Conservation (phyloP, 2,329 filamentous ascomycete species). For the Cryphonectria radicalis region DNA sequence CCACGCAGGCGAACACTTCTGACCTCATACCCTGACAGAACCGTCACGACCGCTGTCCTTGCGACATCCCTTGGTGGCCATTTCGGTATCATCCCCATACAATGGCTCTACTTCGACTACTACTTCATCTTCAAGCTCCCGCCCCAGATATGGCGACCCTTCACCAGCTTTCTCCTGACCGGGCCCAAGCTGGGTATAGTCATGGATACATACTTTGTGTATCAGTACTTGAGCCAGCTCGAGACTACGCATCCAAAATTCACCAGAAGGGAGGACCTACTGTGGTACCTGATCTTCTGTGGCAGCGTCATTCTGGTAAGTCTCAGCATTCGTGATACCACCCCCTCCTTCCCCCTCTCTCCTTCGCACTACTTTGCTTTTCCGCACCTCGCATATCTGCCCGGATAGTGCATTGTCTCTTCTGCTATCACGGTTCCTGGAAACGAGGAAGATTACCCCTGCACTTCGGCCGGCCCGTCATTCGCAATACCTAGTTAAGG, state of each 20-base stretch:
- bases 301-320: slow-evolving; percentile 78
- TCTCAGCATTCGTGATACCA: slow-evolving; percentile 31
- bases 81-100: slow-evolving; percentile 56
- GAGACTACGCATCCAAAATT: slow-evolving; percentile 76
- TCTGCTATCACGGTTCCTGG: slow-evolving; percentile 84
- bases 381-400: slow-evolving; percentile 69
- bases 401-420: slow-evolving; percentile 68
- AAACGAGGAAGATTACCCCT: slow-evolving; percentile 81
- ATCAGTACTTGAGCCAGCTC: slow-evolving; percentile 74
- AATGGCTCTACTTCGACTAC: slow-evolving; percentile 59
- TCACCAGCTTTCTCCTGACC: slow-evolving; percentile 49
- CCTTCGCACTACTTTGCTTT: slow-evolving; percentile 29
- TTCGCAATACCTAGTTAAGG: slow-evolving; percentile 67
- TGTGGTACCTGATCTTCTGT: slow-evolving; percentile 80
- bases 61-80: slow-evolving; percentile 65
- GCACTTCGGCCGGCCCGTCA: slow-evolving; percentile 64
- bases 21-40: slow-evolving; percentile 51
- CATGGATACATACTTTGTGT: slow-evolving; percentile 79
- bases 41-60: slow-evolving; percentile 67
- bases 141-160: slow-evolving; percentile 49
- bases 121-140: slow-evolving; percentile 59
- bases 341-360: slow-evolving; percentile 48
- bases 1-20: neutral
- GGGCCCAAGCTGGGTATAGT: slow-evolving; percentile 55
- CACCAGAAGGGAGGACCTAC: slow-evolving; percentile 73